phyloP scores from a whole-genome alignment of 495 filamentous ascomycete species.

The Penicillium silybi region DNA sequence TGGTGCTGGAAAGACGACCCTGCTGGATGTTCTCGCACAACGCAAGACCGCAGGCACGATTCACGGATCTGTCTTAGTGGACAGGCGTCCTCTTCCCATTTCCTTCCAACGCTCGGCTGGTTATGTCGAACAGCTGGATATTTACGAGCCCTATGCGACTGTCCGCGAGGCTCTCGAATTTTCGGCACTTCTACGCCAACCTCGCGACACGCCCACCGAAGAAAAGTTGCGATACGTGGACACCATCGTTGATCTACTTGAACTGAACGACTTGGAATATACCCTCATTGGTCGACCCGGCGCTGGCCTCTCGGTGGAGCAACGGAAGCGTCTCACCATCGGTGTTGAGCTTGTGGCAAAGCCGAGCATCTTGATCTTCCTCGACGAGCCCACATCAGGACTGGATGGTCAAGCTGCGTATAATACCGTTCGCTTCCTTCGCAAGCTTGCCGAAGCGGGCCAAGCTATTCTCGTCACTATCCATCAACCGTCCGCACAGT shows the following conservation, averaged over 20 bases:
- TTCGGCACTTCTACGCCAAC: constrained; percentile 54
- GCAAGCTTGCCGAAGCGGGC: too few species aligned
- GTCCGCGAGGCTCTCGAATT: constrained; percentile 59
- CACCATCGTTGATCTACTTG: constrained; percentile 53
- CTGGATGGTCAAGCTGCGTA: too few species aligned
- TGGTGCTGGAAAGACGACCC: constrained; percentile 60
- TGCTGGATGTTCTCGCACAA: constrained; percentile 52
- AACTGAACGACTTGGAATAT: constrained; percentile 57
- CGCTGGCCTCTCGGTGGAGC: too few species aligned
- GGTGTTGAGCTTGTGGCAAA: too few species aligned
- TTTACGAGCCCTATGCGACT: constrained; percentile 56
- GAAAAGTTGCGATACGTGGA: constrained; percentile 60
- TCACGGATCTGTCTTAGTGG: constrained; percentile 79
- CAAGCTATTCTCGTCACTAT: too few species aligned
- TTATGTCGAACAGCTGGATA: constrained; percentile 58
- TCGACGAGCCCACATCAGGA: too few species aligned
- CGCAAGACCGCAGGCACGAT: constrained; percentile 85
- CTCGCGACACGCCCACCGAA: constrained; percentile 40
- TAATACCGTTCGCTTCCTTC: too few species aligned
- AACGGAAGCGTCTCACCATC: too few species aligned
- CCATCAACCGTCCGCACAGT: too few species aligned
- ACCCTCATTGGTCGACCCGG: too few species aligned
- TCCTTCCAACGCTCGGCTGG: constrained; percentile 73
- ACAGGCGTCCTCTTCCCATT: constrained; percentile 67
- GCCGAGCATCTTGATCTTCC: too few species aligned